These are phyloP conservation scores for Psilocybe cubensis DNA, from an alignment of 768 basidiomycete genomes.

Conservation along the genomic window DNA sequence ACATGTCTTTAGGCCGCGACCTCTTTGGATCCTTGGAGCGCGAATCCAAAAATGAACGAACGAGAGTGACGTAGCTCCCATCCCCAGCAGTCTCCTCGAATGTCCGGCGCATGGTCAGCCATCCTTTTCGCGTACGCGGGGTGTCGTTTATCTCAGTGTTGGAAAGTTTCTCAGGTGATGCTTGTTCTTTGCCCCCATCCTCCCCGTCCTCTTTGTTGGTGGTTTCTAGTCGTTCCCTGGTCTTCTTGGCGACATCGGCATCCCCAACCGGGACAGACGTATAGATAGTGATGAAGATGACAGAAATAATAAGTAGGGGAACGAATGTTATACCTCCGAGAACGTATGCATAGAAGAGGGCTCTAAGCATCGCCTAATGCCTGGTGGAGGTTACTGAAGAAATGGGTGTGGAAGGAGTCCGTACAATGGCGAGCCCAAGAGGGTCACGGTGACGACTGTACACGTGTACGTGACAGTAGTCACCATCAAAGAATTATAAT, in stretches of 20 bases:
- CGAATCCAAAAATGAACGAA: constrained; percentile 79
- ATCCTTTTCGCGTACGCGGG: constrained; percentile 73
- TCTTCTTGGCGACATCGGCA: constrained; percentile 46
- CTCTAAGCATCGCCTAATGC: constrained; percentile 60
- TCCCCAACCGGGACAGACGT: constrained; percentile 83
- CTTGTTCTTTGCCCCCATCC: constrained; percentile 33
- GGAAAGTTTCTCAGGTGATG: constrained; percentile 31
- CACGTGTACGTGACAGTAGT: constrained; percentile 23
- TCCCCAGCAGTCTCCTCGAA: constrained; percentile 70
- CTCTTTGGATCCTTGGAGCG: constrained; percentile 85
- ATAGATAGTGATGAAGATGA: constrained; percentile 71
- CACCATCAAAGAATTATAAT: background rate
- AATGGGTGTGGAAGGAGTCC: constrained; percentile 7
- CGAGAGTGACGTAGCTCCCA: constrained; percentile 76
- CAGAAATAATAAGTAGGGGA: constrained; percentile 66
- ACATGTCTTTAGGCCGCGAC: constrained; percentile 88
- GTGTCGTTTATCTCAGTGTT: constrained; percentile 50
- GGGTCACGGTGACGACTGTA: constrained; percentile 19
- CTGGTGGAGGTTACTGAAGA: constrained; percentile 13
- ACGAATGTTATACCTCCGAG: constrained; percentile 91
- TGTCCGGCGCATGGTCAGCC: constrained; percentile 82
- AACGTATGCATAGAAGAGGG: constrained; percentile 82
- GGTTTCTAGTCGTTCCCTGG: constrained; percentile 33
- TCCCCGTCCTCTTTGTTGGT: constrained; percentile 30
- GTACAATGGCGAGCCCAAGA: background rate